Evolutionary conservation across 208 protist genomes (phyloP).

Genomic region (Crithidia sp.): DNA sequence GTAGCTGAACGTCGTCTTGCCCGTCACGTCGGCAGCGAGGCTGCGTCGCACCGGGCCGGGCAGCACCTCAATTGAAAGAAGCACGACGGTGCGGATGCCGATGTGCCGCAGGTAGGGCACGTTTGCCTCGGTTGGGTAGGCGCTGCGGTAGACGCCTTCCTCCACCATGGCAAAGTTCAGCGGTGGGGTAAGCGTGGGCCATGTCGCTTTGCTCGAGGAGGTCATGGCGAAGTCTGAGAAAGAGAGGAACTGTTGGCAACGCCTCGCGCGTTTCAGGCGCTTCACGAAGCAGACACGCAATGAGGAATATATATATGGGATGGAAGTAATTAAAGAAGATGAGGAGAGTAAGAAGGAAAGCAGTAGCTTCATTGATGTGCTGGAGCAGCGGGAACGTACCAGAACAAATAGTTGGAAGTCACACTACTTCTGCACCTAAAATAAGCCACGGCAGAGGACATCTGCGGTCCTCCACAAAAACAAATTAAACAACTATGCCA

Average conservation of each 20-base stretch:
- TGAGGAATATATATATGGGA: neutral
- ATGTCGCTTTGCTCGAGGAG: constrained; percentile 11
- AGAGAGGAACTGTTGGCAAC: no score
- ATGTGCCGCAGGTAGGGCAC: constrained; percentile 78
- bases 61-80: constrained; percentile 85
- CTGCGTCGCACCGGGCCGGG: constrained; percentile 52
- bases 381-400: no score
- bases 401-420: no score
- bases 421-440: no score
- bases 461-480: no score
- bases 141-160: constrained; percentile 81
- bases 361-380: no score
- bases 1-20: constrained; percentile 16
- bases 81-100: constrained; percentile 78
- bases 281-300: no score
- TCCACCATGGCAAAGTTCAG: constrained; percentile 84
- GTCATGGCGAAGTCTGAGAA: neutral
- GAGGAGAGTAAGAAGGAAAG: no score
- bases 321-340: neutral
- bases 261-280: no score
- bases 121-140: constrained; percentile 74
- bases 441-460: no score
- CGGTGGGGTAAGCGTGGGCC: constrained; percentile 52
- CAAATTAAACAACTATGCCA: neutral
- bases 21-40: constrained; percentile 19